Evolutionary conservation across 2,329 filamentous ascomycete species (phyloP), one percentile per base, ranked within the genome.

Genomic region (Chrysoporthe cubensis): DNA sequence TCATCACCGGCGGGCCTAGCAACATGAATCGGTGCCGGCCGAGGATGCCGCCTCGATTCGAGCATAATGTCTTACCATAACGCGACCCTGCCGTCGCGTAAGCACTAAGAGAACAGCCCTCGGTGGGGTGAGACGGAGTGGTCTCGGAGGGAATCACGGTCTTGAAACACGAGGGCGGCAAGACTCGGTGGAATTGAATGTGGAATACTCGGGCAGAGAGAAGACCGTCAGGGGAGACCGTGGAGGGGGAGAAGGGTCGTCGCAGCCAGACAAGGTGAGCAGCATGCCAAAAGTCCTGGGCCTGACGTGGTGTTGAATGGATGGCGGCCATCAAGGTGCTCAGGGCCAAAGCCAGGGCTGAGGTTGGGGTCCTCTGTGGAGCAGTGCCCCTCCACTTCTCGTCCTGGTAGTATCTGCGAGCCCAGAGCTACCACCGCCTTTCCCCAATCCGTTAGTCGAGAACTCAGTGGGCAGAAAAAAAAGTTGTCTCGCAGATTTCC

Each of bases 391-490:
- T 58, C 65, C n/a, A 54, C 50, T 18, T 52, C n/a, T 52, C 6
- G 48, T 26, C 21, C 26, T 26, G 21, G 5, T 14, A 54, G 21
- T 34, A 54, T 34, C 54, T 56, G 56, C 18, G 26, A 64, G 46
- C n/a, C 42, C 18, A 44, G 16, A 11, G 34, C 60, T 13, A n/a
- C 52, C 64, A 66, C 67, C 67, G 64, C 58, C 60, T 58, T 37
- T 11, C n/a, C 18, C 42, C 56, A 40, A 58, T 56, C 37, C 62
- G 46, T 62, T 64, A 48, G 66, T 61, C 32, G 26, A 40, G 32
- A 21, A 13, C 14, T 34, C 58, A 57, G 61, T 65, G 70, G 70
- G 63, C 70, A 71, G 69, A 70, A 69, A 21, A 32, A 4, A 8
- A 43, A 42, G 21, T 26, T 26, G n/a, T 11, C 32, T 46, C 5